Percentiles rank a stretch among this genome's conserved stretches.
Conservation (phyloP, 192 early-diverging fungal species). For the Backusella psychrophila region DNA sequence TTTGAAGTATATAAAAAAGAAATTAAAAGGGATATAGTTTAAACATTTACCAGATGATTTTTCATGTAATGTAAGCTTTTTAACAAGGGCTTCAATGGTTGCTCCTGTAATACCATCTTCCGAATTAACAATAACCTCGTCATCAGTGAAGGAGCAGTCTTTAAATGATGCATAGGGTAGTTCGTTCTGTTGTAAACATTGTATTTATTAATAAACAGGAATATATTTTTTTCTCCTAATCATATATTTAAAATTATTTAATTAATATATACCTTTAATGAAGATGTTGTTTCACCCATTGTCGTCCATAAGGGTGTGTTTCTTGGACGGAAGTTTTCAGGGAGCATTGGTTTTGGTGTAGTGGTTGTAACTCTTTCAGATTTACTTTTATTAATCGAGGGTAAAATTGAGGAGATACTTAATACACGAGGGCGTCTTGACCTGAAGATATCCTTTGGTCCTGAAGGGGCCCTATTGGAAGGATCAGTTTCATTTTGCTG, state of each 20-base stretch:
- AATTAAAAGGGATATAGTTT: neutral
- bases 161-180: slow-evolving; percentile 15
- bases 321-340: neutral
- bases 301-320: neutral
- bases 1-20: neutral
- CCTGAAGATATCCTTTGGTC: neutral
- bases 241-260: neutral
- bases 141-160: slow-evolving; percentile 8
- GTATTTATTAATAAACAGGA: neutral
- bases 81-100: slow-evolving; percentile 66
- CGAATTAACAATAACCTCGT: slow-evolving; percentile 39
- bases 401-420: slow-evolving; percentile 28
- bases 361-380: neutral
- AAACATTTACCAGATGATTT: slow-evolving; percentile 20
- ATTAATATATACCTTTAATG: slow-evolving; percentile 3
- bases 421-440: slow-evolving; percentile 28
- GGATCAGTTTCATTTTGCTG: slow-evolving; percentile 1
- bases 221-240: neutral
- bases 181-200: neutral
- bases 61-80: slow-evolving; percentile 72
- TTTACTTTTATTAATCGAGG: slow-evolving; percentile 19
- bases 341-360: neutral
- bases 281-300: slow-evolving; percentile 1
- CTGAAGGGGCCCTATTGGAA: slow-evolving; percentile 1
- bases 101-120: slow-evolving; percentile 75